Conservation (phyloP, 2,329 filamentous ascomycete genomes). For the Cercospora citrullina region DNA sequence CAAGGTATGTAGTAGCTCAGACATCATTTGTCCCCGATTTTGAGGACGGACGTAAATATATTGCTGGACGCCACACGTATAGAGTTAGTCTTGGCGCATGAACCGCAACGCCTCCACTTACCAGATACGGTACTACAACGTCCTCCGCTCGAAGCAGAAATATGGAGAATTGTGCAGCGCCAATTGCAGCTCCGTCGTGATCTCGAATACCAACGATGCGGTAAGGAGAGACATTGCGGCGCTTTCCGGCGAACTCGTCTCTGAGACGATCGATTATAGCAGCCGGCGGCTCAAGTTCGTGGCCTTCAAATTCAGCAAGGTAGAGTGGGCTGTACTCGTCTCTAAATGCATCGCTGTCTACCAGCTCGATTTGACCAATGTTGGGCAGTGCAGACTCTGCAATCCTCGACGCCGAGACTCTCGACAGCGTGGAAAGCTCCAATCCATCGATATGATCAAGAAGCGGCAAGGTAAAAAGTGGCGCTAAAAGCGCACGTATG, state of each 20-base stretch:
- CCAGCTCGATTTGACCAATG: slow-evolving; percentile 27
- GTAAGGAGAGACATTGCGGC: slow-evolving; percentile 23
- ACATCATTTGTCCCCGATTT: slow-evolving; percentile 27
- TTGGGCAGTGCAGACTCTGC: slow-evolving; percentile 22
- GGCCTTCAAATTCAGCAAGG: slow-evolving; percentile 23
- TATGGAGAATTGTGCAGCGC: slow-evolving; percentile 30
- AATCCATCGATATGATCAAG: slow-evolving; percentile 12
- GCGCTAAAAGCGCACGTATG: neutral
- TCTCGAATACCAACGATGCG: slow-evolving; percentile 28
- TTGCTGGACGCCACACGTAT: slow-evolving; percentile 10
- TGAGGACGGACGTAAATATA: slow-evolving; percentile 29
- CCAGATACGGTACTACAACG: slow-evolving; percentile 28
- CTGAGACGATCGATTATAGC: slow-evolving; percentile 25
- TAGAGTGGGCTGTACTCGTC: slow-evolving; percentile 25
- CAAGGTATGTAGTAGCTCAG: slow-evolving; percentile 30
- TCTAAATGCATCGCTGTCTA: slow-evolving; percentile 19
- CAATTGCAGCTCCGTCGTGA: slow-evolving; percentile 22
- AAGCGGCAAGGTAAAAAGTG: slow-evolving; percentile 15
- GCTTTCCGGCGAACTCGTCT: slow-evolving; percentile 19
- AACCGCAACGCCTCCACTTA: neutral
- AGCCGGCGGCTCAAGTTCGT: slow-evolving; percentile 27
- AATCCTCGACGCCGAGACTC: slow-evolving; percentile 18
- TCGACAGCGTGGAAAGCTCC: slow-evolving; percentile 17
- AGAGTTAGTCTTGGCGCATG: neutral
- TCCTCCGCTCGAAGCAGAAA: slow-evolving; percentile 16